Percentiles rank a stretch among this genome's conserved stretches.
Evolutionary conservation across 2,329 filamentous ascomycete species (phyloP).

Genomic region (Ploettnerulaceae sp.): DNA sequence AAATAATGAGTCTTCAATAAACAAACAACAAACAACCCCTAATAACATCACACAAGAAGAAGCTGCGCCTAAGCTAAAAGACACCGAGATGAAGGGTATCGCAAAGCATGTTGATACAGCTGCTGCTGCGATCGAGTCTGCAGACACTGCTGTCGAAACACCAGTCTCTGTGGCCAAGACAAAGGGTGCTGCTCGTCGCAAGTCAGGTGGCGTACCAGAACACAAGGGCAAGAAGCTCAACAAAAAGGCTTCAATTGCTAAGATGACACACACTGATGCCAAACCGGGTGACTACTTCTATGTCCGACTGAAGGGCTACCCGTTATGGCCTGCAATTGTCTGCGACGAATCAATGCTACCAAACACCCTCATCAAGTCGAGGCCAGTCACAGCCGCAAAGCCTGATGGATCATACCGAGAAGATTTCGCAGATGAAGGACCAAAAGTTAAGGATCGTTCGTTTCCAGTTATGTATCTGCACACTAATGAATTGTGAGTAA

Average conservation of each 20-base stretch:
- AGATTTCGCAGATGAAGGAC: constrained; percentile 82
- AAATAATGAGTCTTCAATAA: constrained; percentile 14
- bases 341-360: constrained; percentile 95
- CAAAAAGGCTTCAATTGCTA: constrained; percentile 76
- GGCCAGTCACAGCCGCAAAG: constrained; percentile 79
- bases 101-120: constrained; percentile 31
- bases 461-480: constrained; percentile 93
- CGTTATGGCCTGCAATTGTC: constrained; percentile 90
- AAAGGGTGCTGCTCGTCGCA: constrained; percentile 54
- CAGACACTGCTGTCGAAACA: constrained; percentile 35
- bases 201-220: constrained; percentile 64
- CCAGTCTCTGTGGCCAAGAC: constrained; percentile 41
- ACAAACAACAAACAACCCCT: constrained; percentile 22
- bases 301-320: constrained; percentile 90
- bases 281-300: constrained; percentile 89
- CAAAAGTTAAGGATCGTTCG: constrained; percentile 76
- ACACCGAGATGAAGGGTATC: constrained; percentile 34
- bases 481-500: constrained; percentile 93
- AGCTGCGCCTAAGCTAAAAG: constrained; percentile 23
- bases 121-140: constrained; percentile 29
- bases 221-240: constrained; percentile 75
- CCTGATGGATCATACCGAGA: constrained; percentile 82
- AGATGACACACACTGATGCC: constrained; percentile 69
- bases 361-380: constrained; percentile 64
- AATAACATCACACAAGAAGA: constrained; percentile 22